Conservation (phyloP, 2,329 filamentous ascomycete species). For the Sphaerulina populicola region DNA sequence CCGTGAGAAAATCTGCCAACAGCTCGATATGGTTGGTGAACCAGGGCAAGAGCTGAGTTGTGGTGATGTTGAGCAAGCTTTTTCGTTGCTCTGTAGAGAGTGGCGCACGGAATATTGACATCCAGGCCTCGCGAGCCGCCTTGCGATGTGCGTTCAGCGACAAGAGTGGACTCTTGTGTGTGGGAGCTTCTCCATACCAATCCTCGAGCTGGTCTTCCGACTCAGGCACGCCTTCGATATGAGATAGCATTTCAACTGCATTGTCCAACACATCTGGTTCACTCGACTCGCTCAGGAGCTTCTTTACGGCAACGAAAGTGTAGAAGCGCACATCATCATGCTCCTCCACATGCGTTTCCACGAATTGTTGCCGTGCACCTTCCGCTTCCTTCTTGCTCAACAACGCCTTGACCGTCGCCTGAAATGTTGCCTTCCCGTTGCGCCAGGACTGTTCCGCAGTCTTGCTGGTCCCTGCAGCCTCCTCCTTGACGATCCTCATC, state of each 20-base stretch:
- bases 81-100: slow-evolving; percentile 70
- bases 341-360: slow-evolving; percentile 67
- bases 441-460: slow-evolving; percentile 59
- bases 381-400: slow-evolving; percentile 51
- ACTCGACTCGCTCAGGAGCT: slow-evolving; percentile 27
- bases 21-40: slow-evolving; percentile 72
- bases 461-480: slow-evolving; percentile 49
- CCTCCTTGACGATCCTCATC: slow-evolving; percentile 78
- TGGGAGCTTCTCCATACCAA: slow-evolving; percentile 58
- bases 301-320: slow-evolving; percentile 67
- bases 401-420: slow-evolving; percentile 55
- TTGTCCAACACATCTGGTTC: slow-evolving; percentile 43
- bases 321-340: slow-evolving; percentile 81
- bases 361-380: slow-evolving; percentile 61
- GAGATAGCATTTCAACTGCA: slow-evolving; percentile 54
- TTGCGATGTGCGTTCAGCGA: slow-evolving; percentile 66
- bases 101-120: slow-evolving; percentile 61
- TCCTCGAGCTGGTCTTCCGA: slow-evolving; percentile 58
- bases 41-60: slow-evolving; percentile 75
- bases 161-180: slow-evolving; percentile 57
- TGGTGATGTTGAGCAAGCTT: slow-evolving; percentile 63
- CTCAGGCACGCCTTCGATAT: slow-evolving; percentile 62
- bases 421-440: slow-evolving; percentile 50
- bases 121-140: slow-evolving; percentile 78
- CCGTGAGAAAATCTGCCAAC: slow-evolving; percentile 93